Conservation (phyloP, 805 yeast genomes). For the Soucietia sequanensis region DNA sequence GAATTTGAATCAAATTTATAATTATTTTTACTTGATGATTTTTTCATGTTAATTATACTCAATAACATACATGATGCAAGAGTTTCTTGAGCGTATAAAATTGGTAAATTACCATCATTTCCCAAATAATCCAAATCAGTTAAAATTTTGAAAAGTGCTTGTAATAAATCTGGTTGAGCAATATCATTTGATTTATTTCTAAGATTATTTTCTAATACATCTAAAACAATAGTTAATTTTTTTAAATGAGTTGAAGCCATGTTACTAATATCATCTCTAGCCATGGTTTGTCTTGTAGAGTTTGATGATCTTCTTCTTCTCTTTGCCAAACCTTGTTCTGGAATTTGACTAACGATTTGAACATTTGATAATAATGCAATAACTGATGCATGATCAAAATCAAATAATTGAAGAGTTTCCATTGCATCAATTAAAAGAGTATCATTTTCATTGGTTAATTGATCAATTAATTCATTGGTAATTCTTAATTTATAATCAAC, state of each 20-base stretch:
- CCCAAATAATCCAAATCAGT: slow-evolving; percentile 83
- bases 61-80: slow-evolving; percentile 82
- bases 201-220: slow-evolving; percentile 62
- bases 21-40: slow-evolving; percentile 15
- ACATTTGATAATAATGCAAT: slow-evolving; percentile 57
- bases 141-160: slow-evolving; percentile 56
- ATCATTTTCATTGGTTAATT: slow-evolving; percentile 49
- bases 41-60: slow-evolving; percentile 56
- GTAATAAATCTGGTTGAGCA: slow-evolving; percentile 46
- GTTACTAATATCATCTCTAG: slow-evolving; percentile 64
- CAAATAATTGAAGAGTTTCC: slow-evolving; percentile 52
- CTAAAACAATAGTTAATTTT: slow-evolving; percentile 75
- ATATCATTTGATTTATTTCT: slow-evolving; percentile 27
- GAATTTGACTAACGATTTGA: slow-evolving; percentile 49
- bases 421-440: slow-evolving; percentile 32
- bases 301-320: slow-evolving; percentile 82
- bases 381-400: slow-evolving; percentile 56
- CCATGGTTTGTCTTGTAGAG: slow-evolving; percentile 71
- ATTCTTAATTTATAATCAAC: slow-evolving; percentile 56
- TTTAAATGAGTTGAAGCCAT: slow-evolving; percentile 78
- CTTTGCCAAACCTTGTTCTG: slow-evolving; percentile 57
- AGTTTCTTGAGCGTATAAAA: slow-evolving; percentile 86
- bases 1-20: slow-evolving; percentile 56
- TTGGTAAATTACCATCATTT: slow-evolving; percentile 88
- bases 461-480: slow-evolving; percentile 45